phyloP scores from a whole-genome alignment of 2,329 filamentous ascomycete species.

The Grosmannia penicillata region DNA sequence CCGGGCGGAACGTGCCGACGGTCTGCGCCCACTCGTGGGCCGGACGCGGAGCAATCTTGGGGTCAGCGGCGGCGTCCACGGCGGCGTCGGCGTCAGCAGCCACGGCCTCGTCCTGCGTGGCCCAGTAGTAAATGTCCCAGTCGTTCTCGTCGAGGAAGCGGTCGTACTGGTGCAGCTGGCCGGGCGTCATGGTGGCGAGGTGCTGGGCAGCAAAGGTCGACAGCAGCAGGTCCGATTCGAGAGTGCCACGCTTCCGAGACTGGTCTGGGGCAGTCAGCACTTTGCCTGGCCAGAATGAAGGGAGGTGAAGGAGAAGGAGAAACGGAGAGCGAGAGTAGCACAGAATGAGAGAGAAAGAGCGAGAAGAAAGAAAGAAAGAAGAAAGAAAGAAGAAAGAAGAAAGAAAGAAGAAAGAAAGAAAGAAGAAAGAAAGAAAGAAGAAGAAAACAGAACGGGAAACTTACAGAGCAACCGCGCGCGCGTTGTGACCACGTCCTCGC shows the following conservation, averaged over 20 bases:
- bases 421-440: constrained; percentile 7
- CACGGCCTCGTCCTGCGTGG: constrained; percentile 54
- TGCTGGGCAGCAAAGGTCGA: constrained; percentile 83
- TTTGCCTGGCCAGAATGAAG: too few species aligned
- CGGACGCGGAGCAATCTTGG: constrained; percentile 14
- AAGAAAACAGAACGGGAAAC: constrained; percentile 15
- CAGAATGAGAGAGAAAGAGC: constrained; percentile 2
- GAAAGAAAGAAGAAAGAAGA: constrained; percentile 6
- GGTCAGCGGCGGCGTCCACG: constrained; percentile 13
- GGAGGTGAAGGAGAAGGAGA: not conserved
- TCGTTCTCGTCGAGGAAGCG: constrained; percentile 95
- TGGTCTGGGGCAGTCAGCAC: constrained; percentile 49
- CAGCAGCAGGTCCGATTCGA: constrained; percentile 90
- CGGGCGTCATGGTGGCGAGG: constrained; percentile 56
- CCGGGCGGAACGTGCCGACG: constrained; percentile 82
- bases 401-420: constrained; percentile 3
- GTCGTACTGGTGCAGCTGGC: constrained; percentile 74
- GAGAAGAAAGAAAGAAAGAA: constrained; percentile 6
- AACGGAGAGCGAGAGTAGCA: not conserved
- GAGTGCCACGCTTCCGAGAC: constrained; percentile 86
- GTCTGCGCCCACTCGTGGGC: constrained; percentile 94
- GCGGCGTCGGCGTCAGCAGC: constrained; percentile 10
- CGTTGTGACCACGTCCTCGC: constrained; percentile 76
- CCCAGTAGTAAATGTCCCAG: constrained; percentile 99
- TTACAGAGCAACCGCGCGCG: constrained; percentile 64